Evolutionary conservation across 208 protist genomes (phyloP), one percentile per base, ranked within the genome.

Genomic region (Leishmania guyanensis): DNA sequence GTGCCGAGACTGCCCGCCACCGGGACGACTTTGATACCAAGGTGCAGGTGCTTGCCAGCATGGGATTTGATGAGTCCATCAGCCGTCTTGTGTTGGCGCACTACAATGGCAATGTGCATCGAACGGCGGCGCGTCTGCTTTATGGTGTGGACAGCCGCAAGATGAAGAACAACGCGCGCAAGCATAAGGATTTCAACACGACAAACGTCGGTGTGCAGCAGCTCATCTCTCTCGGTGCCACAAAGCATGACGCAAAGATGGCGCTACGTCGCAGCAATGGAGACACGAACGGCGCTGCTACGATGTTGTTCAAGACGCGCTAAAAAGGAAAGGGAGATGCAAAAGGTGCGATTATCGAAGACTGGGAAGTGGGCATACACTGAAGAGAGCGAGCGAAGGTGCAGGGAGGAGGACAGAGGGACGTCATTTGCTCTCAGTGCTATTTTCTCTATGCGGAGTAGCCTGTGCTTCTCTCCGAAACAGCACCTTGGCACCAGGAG

Each of bases 51-150:
- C 86, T 95, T 16, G 48, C 77, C 22, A 82, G 72, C n/a, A 90
- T 94, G 89, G 92, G 93, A 48, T 97, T 93, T 70, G 82, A 84
- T 10, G 88, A 80, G 77, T 66, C 70, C 6, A 82, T 90, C 66
- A 81, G 82, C 43, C 88, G 89, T 43, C 79, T 93, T 1, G 84
- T 90, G 5, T 83, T 96, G 33, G 93, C 92, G 17, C 94, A 95
- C 81, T 96, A 95, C 86, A 94, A 94, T 86, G 91, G 91, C 72
- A 88, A 95, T 58, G 89, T 95, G 69, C 79, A 97, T 78, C 91
- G 90, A 82, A 85, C 90, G 0, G 89, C 88, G 6, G 88, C 86
- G 0, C 90, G 90, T 20, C 87, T 96, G 10, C 77, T 97, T 62
- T 89, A 87, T 72, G 91, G 89, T 62, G 79, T 92, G 43, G 81